Evolutionary conservation across 2,329 filamentous ascomycete species (phyloP), one percentile per base, ranked within the genome.

Genomic region (Fusarium kyushuense): DNA sequence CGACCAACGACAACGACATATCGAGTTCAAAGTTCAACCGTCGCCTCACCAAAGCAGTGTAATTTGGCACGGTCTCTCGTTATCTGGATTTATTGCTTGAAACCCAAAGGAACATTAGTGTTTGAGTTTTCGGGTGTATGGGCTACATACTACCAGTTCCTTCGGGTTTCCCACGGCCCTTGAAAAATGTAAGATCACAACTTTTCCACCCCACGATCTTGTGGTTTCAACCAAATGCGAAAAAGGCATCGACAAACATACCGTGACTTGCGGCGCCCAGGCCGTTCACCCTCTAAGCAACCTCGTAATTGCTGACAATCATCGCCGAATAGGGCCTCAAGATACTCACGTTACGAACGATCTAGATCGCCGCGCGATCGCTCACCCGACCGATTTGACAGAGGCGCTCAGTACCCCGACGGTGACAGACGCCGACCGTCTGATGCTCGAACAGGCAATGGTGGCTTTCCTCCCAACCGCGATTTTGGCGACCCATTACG

Each of bases 341-440:
- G 88, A 74, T 89, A 89, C 75, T 83, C 84, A 76, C 86, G 72
- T 52, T 74, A 88, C 75, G 86, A 84, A 76, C 87, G 84, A 79
- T 90, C 88, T 67, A 85, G 88, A 76, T 91, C 86, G 72, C 84
- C 87, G 65, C 84, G 90, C 75, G 90, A 93, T 74, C 86, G 91
- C 70, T 93, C 90, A 27, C 89, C 90, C 49, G 88, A 89, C 70
- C 86, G 89, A 62, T 93, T 85, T 63, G 84, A 88, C 64, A 81
- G 86, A 58, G 79, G 77, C 23, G 82, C 84, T 11, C 83, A 86
- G 67, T 88, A 87, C 67, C 80, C 82, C 72, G 86, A 93, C 73
- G 84, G 84, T 67, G 92, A 94, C 76, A 86, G 91, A 64, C 87
- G 92, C 57, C 87, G 90, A 51, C 89, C 89, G n/a, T 87, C 84